Base-by-base conservation (phyloP, 2,329 filamentous ascomycete genomes). In the Beauveria caledonica region DNA sequence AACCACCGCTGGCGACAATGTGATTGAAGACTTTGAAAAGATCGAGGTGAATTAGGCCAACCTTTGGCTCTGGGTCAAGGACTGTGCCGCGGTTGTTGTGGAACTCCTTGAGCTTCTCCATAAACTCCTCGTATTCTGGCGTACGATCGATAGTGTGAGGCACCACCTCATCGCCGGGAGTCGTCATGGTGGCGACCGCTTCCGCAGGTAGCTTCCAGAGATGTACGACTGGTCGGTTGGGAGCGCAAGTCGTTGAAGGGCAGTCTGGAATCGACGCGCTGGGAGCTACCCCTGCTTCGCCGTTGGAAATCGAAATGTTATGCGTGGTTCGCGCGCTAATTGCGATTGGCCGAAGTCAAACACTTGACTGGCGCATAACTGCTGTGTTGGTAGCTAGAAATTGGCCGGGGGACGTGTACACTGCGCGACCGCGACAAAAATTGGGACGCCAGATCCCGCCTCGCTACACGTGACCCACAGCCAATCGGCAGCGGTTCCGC, bases 11-110 rank as follows among this genome's bases (percentile, higher is more conserved):
- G 23, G 83, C 82, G 58, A 89, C 81, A 19, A 96, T 88, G 66
- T 86, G 82, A 64, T 88, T 87, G 78, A 90, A 96, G 33, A 95
- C 82, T 68, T 88, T 87, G 70, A 86, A 78, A 29, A 96, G 79
- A 69, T 96, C 89, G 63, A 96, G 82, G 64, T 88, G 86, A 62
- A 86, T 86, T 66, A 83, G 82, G 63, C 89, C 90, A 67, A 95
- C 85, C 75, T 90, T 92, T 56, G 91, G 91, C 71, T 92, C 88
- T 33, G 86, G 80, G 63, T 95, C 91, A 66, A 96, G 85, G 61
- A 80, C 76, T 8, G 90, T 95, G 59, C 90, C 90, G 75, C 91
- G 84, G 72, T 90, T 85, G 67, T 86, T 80, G 73, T 95, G 90
- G 70, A 90, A 95, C 51, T 80, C 84, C 55, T 79, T 81, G 60